Conservation (phyloP, 1,139 yeast genomes). For the Yamadazyma atmosphaerica region DNA sequence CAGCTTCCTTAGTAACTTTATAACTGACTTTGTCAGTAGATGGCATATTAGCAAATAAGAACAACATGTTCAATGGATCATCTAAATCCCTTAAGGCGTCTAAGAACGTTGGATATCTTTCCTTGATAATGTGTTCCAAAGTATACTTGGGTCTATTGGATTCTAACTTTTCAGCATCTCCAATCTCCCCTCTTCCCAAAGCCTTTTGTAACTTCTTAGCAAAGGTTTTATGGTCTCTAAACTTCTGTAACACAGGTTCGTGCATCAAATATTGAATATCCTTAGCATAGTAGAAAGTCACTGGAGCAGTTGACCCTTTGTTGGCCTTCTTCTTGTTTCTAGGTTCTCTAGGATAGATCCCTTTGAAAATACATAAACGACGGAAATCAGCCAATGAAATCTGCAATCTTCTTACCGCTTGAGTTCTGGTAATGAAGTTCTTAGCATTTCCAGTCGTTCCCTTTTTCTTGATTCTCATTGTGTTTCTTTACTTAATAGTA, state of each 20-base stretch:
- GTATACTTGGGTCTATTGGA: conserved; percentile 80
- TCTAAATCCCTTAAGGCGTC: conserved; percentile 94
- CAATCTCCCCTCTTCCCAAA: conserved; percentile 87
- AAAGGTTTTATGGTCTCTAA: conserved; percentile 94
- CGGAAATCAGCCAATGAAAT: conserved; percentile 97
- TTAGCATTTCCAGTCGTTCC: conserved; percentile 88
- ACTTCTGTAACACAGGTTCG: conserved; percentile 89
- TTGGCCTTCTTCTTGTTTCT: conserved; percentile 95
- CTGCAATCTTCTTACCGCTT: conserved; percentile 90
- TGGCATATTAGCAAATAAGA: conserved; percentile 91
- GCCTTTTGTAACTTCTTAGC: conserved; percentile 89
- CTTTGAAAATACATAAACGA: conserved; percentile 95
- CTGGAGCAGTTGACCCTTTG: conserved; percentile 94
- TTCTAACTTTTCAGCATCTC: conserved; percentile 85
- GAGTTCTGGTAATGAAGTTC: conserved; percentile 91
- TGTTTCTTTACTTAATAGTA: conserved; percentile 1
- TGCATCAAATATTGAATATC: conserved; percentile 94
- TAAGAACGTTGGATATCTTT: conserved; percentile 89
- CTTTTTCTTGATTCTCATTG: conserved; percentile 63
- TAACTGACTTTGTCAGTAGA: conserved; percentile 84
- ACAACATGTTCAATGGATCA: conserved; percentile 94
- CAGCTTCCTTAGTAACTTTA: conserved; percentile 82
- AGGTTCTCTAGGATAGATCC: conserved; percentile 95
- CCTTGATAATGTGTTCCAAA: conserved; percentile 87
- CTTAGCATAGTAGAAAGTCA: conserved; percentile 89